Evolutionary conservation across 805 yeast genomes (phyloP), one percentile per base, ranked within the genome.

Genomic region (Ogataea naganishii): DNA sequence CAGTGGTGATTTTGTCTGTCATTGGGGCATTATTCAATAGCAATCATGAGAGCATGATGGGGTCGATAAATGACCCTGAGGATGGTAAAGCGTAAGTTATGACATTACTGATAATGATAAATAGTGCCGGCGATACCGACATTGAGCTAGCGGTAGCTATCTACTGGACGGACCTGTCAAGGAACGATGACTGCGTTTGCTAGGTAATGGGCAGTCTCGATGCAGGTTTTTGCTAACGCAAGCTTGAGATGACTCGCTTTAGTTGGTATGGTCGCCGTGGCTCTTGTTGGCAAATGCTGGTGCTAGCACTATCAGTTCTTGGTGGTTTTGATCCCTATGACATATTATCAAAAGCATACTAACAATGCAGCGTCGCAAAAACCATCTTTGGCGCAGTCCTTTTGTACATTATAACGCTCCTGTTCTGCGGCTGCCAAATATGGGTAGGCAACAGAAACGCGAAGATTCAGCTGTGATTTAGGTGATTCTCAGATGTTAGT

Each of bases 21-120:
- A 72, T 89, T 44, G 98, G 94, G 13, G 72, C 75, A 42, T 66
- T 89, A 39, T 89, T 92, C 64, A 66, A 80, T 43, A 63, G 62
- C 20, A 82, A 76, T 41, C 94, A 84, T 53, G 97, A 89, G 60
- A 69, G 94, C 14, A 79, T 89, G 81, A 78, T 86, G 62, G 98
- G 98, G 4, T 82, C 95, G 23, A 74, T 75, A 37, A 76, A 67
- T 43, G 95, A 88, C 51, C 98, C 98, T 10, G 83, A 72, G 43
- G 92, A 92, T 51, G 97, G 97, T 11, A 75, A 75, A 39, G 95
- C 92, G 69, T 60, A 45, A 50, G 68, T 61, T 26, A 23, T 4
- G 25, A 8, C 3, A 15, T 26, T 28, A 18, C 14, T n/a, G n/a
- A n/a, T n/a, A n/a, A n/a, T n/a, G n/a, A n/a, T n/a, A n/a, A n/a